Conservation (phyloP, 192 early-diverging fungal species). For the Chytriomyces confervae region DNA sequence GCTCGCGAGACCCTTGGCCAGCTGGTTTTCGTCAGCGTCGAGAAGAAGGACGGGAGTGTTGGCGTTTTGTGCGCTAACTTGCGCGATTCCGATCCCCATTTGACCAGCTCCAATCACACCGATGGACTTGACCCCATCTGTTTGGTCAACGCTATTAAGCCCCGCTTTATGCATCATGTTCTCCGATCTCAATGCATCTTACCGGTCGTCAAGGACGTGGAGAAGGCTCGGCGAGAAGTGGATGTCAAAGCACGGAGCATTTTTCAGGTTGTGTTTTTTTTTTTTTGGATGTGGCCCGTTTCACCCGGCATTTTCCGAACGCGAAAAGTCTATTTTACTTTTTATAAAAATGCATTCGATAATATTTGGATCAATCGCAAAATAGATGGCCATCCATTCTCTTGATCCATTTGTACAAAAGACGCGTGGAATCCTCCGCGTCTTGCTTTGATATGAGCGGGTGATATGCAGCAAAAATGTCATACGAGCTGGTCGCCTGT, state of each 20-base stretch:
- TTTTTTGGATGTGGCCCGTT: background rate
- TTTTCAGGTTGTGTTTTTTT: background rate
- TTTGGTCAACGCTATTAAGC: no score
- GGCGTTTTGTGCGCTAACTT: conserved; percentile 84
- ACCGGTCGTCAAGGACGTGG: background rate
- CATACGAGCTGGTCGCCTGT: conserved; percentile 36
- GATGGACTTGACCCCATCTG: conserved; percentile 21
- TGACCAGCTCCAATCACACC: conserved; percentile 96
- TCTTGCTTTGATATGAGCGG: conserved; percentile 47
- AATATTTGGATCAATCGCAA: background rate
- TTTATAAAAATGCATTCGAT: no score
- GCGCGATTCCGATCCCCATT: conserved; percentile 85
- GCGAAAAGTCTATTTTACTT: no score
- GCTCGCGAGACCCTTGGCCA: conserved; percentile 81
- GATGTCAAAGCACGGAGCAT: background rate
- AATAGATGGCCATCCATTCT: conserved; percentile 33
- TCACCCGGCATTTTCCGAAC: no score
- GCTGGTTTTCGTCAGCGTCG: conserved; percentile 79
- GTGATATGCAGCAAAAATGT: conserved; percentile 45
- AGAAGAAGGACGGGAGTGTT: conserved; percentile 78
- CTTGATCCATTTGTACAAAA: conserved; percentile 66
- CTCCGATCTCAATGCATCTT: no score
- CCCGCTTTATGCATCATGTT: no score
- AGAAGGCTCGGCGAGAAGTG: conserved; percentile 7
- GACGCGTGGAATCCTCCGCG: conserved; percentile 66